Conservation (phyloP, 2,329 filamentous ascomycete genomes). For the Simplicillium aogashimaense region DNA sequence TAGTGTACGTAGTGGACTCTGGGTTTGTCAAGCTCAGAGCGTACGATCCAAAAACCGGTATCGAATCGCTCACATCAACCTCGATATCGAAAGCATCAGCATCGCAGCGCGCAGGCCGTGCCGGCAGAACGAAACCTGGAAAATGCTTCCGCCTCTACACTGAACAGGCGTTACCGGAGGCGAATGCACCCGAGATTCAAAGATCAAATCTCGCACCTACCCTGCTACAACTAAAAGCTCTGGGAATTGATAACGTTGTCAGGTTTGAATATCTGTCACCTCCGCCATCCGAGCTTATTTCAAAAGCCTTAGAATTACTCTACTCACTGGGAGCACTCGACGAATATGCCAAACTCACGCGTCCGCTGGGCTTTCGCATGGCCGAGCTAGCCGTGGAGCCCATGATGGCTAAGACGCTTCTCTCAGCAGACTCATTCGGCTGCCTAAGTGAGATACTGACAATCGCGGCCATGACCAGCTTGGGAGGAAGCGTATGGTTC, state of each 20-base stretch:
- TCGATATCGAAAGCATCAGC: slow-evolving; percentile 85
- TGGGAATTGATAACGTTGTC: slow-evolving; percentile 90
- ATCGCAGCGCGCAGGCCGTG: slow-evolving; percentile 82
- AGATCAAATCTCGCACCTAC: slow-evolving; percentile 82
- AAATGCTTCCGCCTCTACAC: slow-evolving; percentile 95
- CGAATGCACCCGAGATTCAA: slow-evolving; percentile 83
- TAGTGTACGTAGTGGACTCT: slow-evolving; percentile 82
- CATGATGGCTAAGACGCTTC: slow-evolving; percentile 86
- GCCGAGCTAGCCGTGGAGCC: slow-evolving; percentile 88
- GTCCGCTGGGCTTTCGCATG: slow-evolving; percentile 81
- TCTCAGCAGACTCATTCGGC: slow-evolving; percentile 63
- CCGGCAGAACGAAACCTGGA: slow-evolving; percentile 78
- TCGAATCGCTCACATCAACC: slow-evolving; percentile 76
- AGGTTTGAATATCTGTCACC: slow-evolving; percentile 83
- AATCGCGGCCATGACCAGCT: slow-evolving; percentile 87
- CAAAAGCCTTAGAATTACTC: slow-evolving; percentile 78
- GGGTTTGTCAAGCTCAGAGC: slow-evolving; percentile 86
- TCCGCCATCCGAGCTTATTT: slow-evolving; percentile 75
- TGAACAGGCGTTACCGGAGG: slow-evolving; percentile 60
- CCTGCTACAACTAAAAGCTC: slow-evolving; percentile 82
- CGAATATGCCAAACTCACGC: slow-evolving; percentile 81
- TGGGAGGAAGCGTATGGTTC: slow-evolving; percentile 77
- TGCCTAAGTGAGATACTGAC: slow-evolving; percentile 81
- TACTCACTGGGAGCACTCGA: slow-evolving; percentile 82
- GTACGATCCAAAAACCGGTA: slow-evolving; percentile 75